These are phyloP conservation scores for Ailanthus altissimus DNA, from an alignment of 345 rosid genomes.

Conservation along the genomic window DNA sequence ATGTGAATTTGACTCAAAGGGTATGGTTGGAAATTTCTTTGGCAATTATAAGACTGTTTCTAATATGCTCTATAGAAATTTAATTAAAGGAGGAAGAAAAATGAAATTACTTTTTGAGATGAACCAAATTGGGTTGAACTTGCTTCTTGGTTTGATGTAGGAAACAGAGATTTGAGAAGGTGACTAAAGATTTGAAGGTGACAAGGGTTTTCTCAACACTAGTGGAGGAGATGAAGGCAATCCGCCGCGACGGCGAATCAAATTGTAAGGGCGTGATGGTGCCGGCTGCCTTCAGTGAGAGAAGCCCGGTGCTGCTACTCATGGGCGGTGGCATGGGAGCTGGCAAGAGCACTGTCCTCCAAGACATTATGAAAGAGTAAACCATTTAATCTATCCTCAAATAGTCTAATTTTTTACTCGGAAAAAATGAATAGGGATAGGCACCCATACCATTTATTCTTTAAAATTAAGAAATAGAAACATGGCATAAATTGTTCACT, in stretches of 20 bases:
- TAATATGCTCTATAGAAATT: too few relatives aligned
- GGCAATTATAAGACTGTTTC: too few relatives aligned
- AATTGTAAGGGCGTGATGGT: conserved; percentile 77
- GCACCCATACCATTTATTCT: too few relatives aligned
- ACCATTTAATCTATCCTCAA: background rate
- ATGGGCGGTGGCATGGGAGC: conserved; percentile 99
- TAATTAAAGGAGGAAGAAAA: too few relatives aligned
- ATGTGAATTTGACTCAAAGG: too few relatives aligned
- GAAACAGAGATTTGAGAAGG: conserved; percentile 78
- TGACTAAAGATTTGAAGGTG: conserved; percentile 66
- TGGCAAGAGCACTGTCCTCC: conserved; percentile 95
- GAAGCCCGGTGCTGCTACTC: conserved; percentile 87
- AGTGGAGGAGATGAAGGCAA: conserved; percentile 83
- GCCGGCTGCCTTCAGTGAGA: conserved; percentile 64
- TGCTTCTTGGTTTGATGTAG: conserved; percentile 37
- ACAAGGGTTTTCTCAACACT: conserved; percentile 68
- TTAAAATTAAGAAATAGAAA: too few relatives aligned
- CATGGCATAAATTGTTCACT: too few relatives aligned
- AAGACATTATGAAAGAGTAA: conserved; percentile 78
- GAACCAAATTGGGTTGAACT: background rate
- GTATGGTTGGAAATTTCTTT: too few relatives aligned
- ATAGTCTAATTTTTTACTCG: too few relatives aligned
- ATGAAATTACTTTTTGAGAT: background rate
- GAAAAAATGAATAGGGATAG: too few relatives aligned
- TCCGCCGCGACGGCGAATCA: conserved; percentile 43